Conservation (phyloP, 2,329 filamentous ascomycete species). For the Penicillium sp. region DNA sequence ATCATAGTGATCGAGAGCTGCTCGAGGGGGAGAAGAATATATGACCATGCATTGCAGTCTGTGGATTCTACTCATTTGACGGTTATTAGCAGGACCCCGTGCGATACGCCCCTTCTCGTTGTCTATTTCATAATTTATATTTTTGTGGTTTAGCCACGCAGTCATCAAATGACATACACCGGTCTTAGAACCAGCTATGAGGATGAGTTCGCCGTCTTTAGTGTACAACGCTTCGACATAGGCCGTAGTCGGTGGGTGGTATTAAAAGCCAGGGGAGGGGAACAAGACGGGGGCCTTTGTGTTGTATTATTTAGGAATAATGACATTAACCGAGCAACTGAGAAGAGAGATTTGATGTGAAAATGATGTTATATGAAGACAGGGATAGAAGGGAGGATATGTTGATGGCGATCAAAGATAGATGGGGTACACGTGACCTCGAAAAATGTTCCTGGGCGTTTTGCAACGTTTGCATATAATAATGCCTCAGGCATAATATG, state of each 20-base stretch:
- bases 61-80: neutral
- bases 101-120: neutral
- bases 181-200: slow-evolving; percentile 18
- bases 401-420: neutral
- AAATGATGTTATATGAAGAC: slow-evolving; percentile 24
- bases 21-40: neutral
- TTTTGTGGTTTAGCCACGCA: neutral
- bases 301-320: slow-evolving; percentile 36
- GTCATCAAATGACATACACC: slow-evolving; percentile 16
- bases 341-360: slow-evolving; percentile 39
- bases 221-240: slow-evolving; percentile 28
- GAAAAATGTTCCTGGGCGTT: neutral
- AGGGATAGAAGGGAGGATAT: slow-evolving; percentile 19
- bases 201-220: slow-evolving; percentile 22
- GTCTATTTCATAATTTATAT: neutral
- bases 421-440: neutral
- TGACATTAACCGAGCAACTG: slow-evolving; percentile 40
- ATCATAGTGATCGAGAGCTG: neutral
- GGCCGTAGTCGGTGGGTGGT: slow-evolving; percentile 26
- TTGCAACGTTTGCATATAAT: neutral
- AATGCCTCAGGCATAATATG: neutral
- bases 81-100: no score
- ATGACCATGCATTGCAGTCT: neutral
- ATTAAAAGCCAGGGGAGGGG: slow-evolving; percentile 26
- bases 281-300: slow-evolving; percentile 31